Conservation (phyloP, 2,329 filamentous ascomycete species). For the Aspergillus versicolor region DNA sequence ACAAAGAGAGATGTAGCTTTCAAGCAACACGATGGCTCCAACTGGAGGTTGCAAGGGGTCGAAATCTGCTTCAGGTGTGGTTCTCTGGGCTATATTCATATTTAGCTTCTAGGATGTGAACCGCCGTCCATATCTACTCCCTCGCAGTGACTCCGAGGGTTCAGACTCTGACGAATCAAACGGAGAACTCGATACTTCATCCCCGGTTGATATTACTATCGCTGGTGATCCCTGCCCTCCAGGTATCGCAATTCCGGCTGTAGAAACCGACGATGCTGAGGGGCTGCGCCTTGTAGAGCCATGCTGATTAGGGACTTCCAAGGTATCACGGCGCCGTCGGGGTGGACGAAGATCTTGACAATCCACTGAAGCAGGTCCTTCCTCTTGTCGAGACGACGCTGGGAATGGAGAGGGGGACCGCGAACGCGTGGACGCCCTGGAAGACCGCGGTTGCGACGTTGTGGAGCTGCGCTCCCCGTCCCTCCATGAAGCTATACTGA, state of each 20-base stretch:
- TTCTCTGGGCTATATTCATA: too few relatives aligned
- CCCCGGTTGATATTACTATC: not conserved
- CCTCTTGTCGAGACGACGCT: not conserved
- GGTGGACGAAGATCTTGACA: not conserved
- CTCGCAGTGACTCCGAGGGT: not conserved
- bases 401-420: not conserved
- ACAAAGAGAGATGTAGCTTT: too few relatives aligned
- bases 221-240: not conserved
- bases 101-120: not conserved
- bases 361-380: too few relatives aligned
- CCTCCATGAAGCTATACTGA: not conserved
- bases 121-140: not conserved
- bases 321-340: not conserved
- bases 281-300: not conserved
- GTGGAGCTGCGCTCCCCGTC: not conserved
- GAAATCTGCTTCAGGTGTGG: too few relatives aligned
- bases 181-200: not conserved
- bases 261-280: not conserved
- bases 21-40: too few relatives aligned
- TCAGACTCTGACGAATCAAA: not conserved
- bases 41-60: too few relatives aligned
- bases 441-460: not conserved
- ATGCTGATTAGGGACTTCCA: constrained; percentile 2
- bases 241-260: not conserved
- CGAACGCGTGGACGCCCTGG: not conserved